Evolutionary conservation across 306 rosid species (phyloP).

Genomic region (Ormosia emarginata): DNA sequence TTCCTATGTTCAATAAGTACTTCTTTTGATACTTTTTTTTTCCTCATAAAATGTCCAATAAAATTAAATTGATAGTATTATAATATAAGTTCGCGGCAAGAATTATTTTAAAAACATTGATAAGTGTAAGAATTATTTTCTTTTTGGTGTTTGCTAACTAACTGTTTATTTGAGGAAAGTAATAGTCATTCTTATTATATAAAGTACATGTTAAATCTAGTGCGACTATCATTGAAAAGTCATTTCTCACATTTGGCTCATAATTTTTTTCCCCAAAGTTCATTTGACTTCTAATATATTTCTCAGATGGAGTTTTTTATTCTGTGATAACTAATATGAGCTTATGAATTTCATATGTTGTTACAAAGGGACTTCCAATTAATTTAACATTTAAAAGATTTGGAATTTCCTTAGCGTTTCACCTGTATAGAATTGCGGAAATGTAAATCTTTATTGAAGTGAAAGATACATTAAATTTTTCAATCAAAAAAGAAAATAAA

Average conservation of each 20-base stretch:
- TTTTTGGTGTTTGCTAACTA: background rate
- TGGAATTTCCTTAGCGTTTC: background rate
- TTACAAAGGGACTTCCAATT: background rate
- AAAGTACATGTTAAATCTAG: background rate
- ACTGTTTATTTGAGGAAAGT: background rate
- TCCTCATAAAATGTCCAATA: too few relatives aligned
- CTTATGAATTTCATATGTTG: background rate
- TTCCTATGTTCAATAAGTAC: too few relatives aligned
- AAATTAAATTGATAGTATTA: too few relatives aligned
- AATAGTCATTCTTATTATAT: too few relatives aligned
- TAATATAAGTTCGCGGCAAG: too few relatives aligned
- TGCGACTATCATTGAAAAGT: background rate
- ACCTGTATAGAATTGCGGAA: background rate
- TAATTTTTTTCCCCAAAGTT: background rate
- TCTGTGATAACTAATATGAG: background rate
- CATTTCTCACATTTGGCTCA: background rate
- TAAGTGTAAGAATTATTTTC: too few relatives aligned
- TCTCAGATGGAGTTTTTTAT: background rate
- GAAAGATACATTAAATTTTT: background rate
- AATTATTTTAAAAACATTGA: too few relatives aligned
- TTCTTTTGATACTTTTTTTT: too few relatives aligned
- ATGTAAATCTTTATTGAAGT: background rate
- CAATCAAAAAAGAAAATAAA: background rate
- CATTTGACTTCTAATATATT: background rate
- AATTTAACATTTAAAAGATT: background rate